Evolutionary conservation across 2,329 filamentous ascomycete genomes (phyloP), one percentile per base, ranked within the genome.

Genomic region (Cladophialophora yegresii): DNA sequence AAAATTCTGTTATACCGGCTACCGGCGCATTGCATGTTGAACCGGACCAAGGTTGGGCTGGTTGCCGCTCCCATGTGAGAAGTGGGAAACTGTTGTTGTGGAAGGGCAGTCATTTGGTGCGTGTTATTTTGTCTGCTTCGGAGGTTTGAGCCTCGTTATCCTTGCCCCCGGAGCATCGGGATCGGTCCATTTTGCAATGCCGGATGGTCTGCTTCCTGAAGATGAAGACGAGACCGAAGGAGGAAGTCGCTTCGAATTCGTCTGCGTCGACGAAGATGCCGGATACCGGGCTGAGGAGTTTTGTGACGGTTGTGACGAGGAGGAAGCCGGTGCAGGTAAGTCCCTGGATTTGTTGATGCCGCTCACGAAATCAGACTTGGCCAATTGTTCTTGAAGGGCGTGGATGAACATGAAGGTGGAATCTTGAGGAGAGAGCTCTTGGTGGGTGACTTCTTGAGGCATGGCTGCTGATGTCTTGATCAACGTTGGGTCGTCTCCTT

Each of bases 141-240:
- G 62, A 6, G 62, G 62, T n/a, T 61, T 64, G 26, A 64, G 53
- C n/a, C 62, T 56, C 20, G 62, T 64, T 50, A 64, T 64, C 43
- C 57, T 16, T 23, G 62, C 62, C 3, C 56, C 56, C 22, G 43
- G 57, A 45, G 33, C 50, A 16, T 59, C 57, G 13, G 30, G 30
- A n/a, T 59, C 57, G 7, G 57, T 28, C 47, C 56, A 54, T 22
- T 40, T 51, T 20, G 55, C 32, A 16, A 33, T 32, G 20, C 22
- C 30, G 10, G 55, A 45, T 26, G 36, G 23, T 32, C 13, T 32
- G 3, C 45, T 6, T 8, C 23, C 5, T 2, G 40, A 45, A 1
- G 40, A 49, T 3, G 60, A 56, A 28, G 51, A 47, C 26, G 58
- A 43, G 13, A 16, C 28, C 28, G 51, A n/a, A 22, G 51, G 10